Evolutionary conservation across 2,329 filamentous ascomycete species (phyloP).

Genomic region (Aspergillus pseudoviridinutans): DNA sequence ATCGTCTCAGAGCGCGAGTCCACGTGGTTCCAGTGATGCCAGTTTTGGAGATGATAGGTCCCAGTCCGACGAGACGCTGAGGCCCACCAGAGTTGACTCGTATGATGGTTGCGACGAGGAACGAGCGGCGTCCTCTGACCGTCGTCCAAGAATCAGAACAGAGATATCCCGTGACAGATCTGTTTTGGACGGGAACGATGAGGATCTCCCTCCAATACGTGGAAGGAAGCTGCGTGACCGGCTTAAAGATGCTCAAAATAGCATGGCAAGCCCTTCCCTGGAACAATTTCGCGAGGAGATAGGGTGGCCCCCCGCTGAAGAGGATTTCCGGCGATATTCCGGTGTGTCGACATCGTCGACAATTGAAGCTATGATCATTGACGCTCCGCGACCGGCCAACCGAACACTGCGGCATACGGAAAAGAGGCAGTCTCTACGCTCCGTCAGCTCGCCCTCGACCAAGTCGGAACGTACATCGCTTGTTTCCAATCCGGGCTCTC

Average conservation of each 20-base stretch:
- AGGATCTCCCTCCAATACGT: slow-evolving; percentile 21
- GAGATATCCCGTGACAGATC: slow-evolving; percentile 2
- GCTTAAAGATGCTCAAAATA: slow-evolving; percentile 24
- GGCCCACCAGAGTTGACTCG: neutral
- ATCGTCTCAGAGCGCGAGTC: slow-evolving; percentile 16
- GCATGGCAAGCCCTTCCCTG: slow-evolving; percentile 35
- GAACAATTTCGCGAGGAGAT: slow-evolving; percentile 49
- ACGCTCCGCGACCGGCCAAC: slow-evolving; percentile 44
- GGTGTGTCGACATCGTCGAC: slow-evolving; percentile 51
- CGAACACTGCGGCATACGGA: slow-evolving; percentile 51
- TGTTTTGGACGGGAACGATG: slow-evolving; percentile 11
- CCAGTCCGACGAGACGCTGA: slow-evolving; percentile 1
- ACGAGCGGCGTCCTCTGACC: neutral
- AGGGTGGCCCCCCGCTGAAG: slow-evolving; percentile 44
- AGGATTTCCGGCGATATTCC: slow-evolving; percentile 44
- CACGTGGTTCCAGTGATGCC: slow-evolving; percentile 13
- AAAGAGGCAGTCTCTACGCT: slow-evolving; percentile 50
- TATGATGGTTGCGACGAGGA: neutral
- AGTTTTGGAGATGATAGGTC: slow-evolving; percentile 1
- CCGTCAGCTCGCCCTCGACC: slow-evolving; percentile 43
- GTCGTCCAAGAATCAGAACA: neutral
- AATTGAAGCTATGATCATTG: slow-evolving; percentile 54
- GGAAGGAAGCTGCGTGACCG: slow-evolving; percentile 32
- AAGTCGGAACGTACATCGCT: slow-evolving; percentile 45
- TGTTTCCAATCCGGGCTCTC: slow-evolving; percentile 39